Percentiles rank a stretch among this genome's conserved stretches.
Evolutionary conservation across 225 moss, liverwort and hornwort genomes (phyloP).

Genomic region (Polytrichum formosum): DNA sequence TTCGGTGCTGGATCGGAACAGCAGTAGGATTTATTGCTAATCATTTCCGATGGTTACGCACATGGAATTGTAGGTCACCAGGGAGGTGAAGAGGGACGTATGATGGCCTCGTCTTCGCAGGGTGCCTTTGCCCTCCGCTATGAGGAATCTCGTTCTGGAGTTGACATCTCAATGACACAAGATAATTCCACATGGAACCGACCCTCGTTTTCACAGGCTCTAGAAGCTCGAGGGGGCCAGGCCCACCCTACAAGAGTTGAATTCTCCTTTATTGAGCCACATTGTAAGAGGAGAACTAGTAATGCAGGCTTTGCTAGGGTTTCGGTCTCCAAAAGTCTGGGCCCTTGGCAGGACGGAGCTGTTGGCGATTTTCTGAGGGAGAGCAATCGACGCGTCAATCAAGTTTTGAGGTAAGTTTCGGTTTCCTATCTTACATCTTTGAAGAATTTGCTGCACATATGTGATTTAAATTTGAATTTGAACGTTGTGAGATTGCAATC

Average conservation of each 20-base stretch:
- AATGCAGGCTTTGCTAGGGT: slow-evolving; percentile 35
- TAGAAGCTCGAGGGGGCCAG: slow-evolving; percentile 13
- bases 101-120: slow-evolving; percentile 3
- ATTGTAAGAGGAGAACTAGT: slow-evolving; percentile 16
- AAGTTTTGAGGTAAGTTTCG: slow-evolving; percentile 39
- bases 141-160: slow-evolving; percentile 22
- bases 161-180: slow-evolving; percentile 13
- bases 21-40: no score
- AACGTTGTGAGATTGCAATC: no score
- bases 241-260: slow-evolving; percentile 8
- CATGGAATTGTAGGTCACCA: no score
- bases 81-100: no score
- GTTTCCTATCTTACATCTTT: not conserved
- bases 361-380: slow-evolving; percentile 46
- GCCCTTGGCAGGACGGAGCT: slow-evolving; percentile 35
- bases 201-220: slow-evolving; percentile 31
- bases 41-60: no score
- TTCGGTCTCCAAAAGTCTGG: slow-evolving; percentile 24
- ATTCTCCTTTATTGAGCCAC: slow-evolving; percentile 24
- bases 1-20: no score
- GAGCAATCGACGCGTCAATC: slow-evolving; percentile 34
- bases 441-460: no score
- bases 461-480: no score
- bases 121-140: slow-evolving; percentile 12
- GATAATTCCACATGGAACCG: slow-evolving; percentile 7